These are phyloP conservation scores for Hyphopichia homilentoma DNA, from an alignment of 805 yeast genomes.

Conservation along the genomic window DNA sequence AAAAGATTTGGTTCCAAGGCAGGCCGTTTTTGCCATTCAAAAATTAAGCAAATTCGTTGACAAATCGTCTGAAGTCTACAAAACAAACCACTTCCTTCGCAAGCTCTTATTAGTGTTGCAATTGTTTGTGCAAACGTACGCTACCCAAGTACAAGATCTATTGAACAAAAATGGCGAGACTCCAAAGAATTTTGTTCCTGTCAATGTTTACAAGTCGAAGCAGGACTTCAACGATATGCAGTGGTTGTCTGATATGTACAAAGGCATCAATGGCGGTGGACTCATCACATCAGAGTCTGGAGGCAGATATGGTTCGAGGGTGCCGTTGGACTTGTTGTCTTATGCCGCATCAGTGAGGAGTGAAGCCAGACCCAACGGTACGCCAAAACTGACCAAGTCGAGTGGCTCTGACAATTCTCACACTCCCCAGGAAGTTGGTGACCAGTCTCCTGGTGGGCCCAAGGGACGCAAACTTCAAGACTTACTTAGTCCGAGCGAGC, in stretches of 20 bases:
- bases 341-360: slow-evolving; percentile 38
- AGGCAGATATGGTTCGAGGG: slow-evolving; percentile 12
- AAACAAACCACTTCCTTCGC: slow-evolving; percentile 46
- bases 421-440: neutral
- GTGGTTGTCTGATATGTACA: slow-evolving; percentile 8
- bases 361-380: slow-evolving; percentile 4
- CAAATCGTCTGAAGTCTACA: slow-evolving; percentile 21
- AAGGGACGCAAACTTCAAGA: too few relatives aligned
- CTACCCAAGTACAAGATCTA: slow-evolving; percentile 45
- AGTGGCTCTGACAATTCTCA: neutral
- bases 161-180: slow-evolving; percentile 20
- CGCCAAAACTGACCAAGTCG: neutral
- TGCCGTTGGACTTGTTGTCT: slow-evolving; percentile 36
- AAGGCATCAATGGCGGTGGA: slow-evolving; percentile 2
- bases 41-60: slow-evolving; percentile 23
- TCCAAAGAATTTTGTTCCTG: slow-evolving; percentile 15
- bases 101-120: slow-evolving; percentile 56
- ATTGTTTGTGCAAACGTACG: slow-evolving; percentile 59
- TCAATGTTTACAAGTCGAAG: slow-evolving; percentile 5
- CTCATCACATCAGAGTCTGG: slow-evolving; percentile 8
- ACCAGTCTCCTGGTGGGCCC: neutral
- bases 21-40: slow-evolving; percentile 35
- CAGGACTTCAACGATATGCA: slow-evolving; percentile 18
- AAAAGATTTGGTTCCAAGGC: slow-evolving; percentile 45
- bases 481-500: too few relatives aligned